Evolutionary conservation across 768 basidiomycete genomes (phyloP).

Genomic region (Leccinellum rugosiceps): DNA sequence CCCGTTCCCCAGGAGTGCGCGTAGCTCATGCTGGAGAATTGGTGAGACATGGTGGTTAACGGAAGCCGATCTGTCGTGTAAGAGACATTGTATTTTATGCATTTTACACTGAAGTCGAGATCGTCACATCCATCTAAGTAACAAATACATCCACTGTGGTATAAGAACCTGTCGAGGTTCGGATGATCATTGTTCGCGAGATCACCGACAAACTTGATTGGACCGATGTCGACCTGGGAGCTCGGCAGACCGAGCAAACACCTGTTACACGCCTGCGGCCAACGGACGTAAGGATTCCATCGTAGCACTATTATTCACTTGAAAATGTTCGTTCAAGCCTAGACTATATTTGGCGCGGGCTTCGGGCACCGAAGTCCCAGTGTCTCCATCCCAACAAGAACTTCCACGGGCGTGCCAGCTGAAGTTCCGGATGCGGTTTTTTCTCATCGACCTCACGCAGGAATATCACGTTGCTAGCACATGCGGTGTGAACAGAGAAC

Average conservation of each 20-base stretch:
- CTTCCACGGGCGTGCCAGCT: background rate
- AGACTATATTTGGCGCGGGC: too few species aligned
- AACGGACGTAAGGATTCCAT: constrained; percentile 29
- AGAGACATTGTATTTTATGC: background rate
- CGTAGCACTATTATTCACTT: too few species aligned
- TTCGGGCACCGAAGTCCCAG: too few species aligned
- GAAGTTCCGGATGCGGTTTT: background rate
- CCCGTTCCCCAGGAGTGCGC: too few species aligned
- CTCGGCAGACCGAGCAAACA: constrained; percentile 35
- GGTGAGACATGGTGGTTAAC: background rate
- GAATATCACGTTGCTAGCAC: background rate
- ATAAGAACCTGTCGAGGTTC: too few species aligned
- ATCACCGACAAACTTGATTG: constrained; percentile 11
- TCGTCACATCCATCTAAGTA: background rate
- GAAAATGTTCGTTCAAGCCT: background rate
- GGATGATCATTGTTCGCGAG: too few species aligned
- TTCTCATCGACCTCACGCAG: background rate
- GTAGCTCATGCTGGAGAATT: background rate
- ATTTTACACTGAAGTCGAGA: background rate
- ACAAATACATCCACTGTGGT: too few species aligned
- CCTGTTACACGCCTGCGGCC: constrained; percentile 48
- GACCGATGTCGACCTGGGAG: constrained; percentile 65
- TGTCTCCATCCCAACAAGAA: too few species aligned
- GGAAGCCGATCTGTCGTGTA: background rate
- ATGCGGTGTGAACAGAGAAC: background rate